These are phyloP conservation scores for Pezicula neosporulosa DNA, from an alignment of 2,329 filamentous ascomycete species.

Conservation along the genomic window DNA sequence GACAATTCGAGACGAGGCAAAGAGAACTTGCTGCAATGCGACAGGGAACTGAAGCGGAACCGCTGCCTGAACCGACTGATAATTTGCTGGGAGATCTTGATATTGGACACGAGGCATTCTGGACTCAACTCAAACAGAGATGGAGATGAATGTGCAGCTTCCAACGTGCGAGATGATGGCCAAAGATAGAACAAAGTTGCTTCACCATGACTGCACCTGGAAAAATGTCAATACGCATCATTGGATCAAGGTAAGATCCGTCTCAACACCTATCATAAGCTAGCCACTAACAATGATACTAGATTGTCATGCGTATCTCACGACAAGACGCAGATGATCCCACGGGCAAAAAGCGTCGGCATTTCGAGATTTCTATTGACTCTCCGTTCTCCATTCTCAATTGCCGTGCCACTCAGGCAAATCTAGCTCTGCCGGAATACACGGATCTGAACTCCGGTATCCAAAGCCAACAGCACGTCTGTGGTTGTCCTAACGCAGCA, in stretches of 20 bases:
- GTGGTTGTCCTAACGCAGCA: conserved; percentile 62
- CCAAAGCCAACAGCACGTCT: conserved; percentile 40
- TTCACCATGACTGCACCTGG: conserved; percentile 73
- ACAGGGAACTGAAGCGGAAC: conserved; percentile 39
- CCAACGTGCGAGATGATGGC: conserved; percentile 68
- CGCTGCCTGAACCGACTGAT: conserved; percentile 34
- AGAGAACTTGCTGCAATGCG: conserved; percentile 50
- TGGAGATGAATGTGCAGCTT: conserved; percentile 72
- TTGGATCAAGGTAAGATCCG: conserved; percentile 65
- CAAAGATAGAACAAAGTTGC: conserved; percentile 52
- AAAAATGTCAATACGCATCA: conserved; percentile 73
- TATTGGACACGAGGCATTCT: conserved; percentile 51
- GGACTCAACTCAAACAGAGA: conserved; percentile 68
- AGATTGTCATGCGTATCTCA: conserved; percentile 75
- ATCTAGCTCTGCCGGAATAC: conserved; percentile 68
- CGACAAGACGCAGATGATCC: conserved; percentile 62
- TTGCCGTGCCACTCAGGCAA: conserved; percentile 68
- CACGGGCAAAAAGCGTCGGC: conserved; percentile 53
- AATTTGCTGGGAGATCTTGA: conserved; percentile 61
- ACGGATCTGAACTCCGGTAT: conserved; percentile 45
- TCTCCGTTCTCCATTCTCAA: conserved; percentile 74
- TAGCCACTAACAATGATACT: conserved; percentile 4
- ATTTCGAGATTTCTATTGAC: conserved; percentile 77
- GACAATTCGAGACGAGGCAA: conserved; percentile 26
- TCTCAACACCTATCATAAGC: background rate